Percentiles rank a stretch among this genome's conserved stretches.
Evolutionary conservation across 2,329 filamentous ascomycete species (phyloP).

Genomic region (Fusarium bulbicola): DNA sequence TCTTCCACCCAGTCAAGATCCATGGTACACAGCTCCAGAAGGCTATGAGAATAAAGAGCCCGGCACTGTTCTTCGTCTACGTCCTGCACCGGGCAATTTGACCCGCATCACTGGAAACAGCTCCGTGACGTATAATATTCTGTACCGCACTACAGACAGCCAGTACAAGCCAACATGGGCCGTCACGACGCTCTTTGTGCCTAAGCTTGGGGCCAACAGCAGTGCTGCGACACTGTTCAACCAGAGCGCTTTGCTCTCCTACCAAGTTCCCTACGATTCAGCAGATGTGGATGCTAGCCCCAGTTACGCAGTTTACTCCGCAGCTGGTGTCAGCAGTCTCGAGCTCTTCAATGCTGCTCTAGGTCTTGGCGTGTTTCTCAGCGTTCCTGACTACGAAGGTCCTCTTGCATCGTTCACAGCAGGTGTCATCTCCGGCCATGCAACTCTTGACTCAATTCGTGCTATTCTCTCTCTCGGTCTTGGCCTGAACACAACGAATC

Average conservation of each 20-base stretch:
- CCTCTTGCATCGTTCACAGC: slow-evolving; percentile 55
- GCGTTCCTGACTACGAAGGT: slow-evolving; percentile 58
- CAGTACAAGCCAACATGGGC: slow-evolving; percentile 38
- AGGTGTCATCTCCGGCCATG: slow-evolving; percentile 54
- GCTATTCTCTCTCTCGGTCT: slow-evolving; percentile 50
- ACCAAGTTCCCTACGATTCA: slow-evolving; percentile 38
- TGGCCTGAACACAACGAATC: slow-evolving; percentile 36
- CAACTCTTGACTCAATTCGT: slow-evolving; percentile 56
- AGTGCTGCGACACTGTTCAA: slow-evolving; percentile 14
- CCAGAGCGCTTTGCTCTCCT: slow-evolving; percentile 33
- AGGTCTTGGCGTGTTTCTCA: slow-evolving; percentile 44
- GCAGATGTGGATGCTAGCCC: slow-evolving; percentile 36
- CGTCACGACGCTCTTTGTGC: slow-evolving; percentile 36
- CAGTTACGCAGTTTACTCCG: slow-evolving; percentile 25
- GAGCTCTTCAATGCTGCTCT: slow-evolving; percentile 8
- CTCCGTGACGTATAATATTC: slow-evolving; percentile 36
- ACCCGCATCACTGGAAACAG: slow-evolving; percentile 30
- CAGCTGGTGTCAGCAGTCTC: background rate
- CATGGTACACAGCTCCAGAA: slow-evolving; percentile 38
- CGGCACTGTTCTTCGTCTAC: slow-evolving; percentile 37
- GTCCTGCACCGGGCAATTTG: slow-evolving; percentile 36
- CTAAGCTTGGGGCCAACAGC: slow-evolving; percentile 27
- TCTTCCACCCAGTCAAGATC: slow-evolving; percentile 35
- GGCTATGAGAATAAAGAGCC: slow-evolving; percentile 31
- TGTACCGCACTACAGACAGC: slow-evolving; percentile 40